Evolutionary conservation across 2,329 filamentous ascomycete species (phyloP).

Genomic region (Microascus cirrosus): DNA sequence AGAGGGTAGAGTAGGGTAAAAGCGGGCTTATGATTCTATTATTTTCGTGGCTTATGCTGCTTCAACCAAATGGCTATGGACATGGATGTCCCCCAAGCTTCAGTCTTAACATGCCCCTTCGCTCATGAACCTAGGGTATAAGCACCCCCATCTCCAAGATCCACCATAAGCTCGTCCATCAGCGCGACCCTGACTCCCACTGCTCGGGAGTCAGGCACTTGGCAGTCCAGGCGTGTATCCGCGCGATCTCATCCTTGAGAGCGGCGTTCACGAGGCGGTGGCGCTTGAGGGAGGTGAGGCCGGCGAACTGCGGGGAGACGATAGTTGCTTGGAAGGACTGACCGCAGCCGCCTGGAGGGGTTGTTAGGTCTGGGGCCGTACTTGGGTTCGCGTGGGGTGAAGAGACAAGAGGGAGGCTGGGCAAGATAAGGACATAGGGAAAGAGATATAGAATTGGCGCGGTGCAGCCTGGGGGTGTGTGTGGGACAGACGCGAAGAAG

Average conservation of each 20-base stretch:
- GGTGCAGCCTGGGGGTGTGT: no score
- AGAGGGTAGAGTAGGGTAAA: not conserved
- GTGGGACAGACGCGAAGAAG: no score
- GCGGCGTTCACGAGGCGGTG: slow-evolving; percentile 78
- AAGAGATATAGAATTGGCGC: no score
- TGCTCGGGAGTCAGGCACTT: slow-evolving; percentile 89
- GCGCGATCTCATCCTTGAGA: slow-evolving; percentile 77
- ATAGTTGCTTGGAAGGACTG: slow-evolving; percentile 49
- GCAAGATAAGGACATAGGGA: slow-evolving; percentile 5
- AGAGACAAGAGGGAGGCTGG: not conserved
- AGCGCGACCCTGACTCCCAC: slow-evolving; percentile 48
- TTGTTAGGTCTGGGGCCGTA: not conserved
- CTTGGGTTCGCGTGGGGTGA: not conserved
- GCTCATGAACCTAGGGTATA: slow-evolving; percentile 5
- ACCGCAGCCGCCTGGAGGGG: slow-evolving; percentile 43
- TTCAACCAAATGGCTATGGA: not conserved
- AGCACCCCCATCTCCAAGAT: slow-evolving; percentile 24
- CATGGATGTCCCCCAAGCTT: not conserved
- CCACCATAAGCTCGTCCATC: slow-evolving; percentile 27
- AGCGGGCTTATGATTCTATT: not conserved
- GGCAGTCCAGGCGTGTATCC: slow-evolving; percentile 89
- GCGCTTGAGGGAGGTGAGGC: slow-evolving; percentile 67
- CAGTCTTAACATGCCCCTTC: not conserved
- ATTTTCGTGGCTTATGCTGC: not conserved
- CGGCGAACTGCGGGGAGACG: slow-evolving; percentile 56